Base-by-base conservation (phyloP, 2,329 filamentous ascomycete genomes). In the Beauveria australis region DNA sequence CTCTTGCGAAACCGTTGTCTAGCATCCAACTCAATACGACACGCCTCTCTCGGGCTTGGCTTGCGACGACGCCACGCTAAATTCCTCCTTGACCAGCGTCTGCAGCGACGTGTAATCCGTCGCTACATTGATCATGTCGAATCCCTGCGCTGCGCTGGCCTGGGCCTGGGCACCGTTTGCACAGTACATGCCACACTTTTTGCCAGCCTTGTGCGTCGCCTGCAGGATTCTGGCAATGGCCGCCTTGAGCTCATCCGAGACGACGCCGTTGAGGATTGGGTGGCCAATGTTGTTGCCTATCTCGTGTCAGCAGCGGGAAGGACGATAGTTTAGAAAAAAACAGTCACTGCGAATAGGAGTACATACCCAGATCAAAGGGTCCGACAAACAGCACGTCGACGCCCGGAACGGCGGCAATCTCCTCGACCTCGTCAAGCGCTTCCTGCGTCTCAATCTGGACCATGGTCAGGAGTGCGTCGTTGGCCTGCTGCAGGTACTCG, bases 361-460 rank as follows among this genome's bases (percentile, higher is more conserved):
- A 43, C 64, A 49, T 63, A 66, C 82, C 86, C 57, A 88, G 76
- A 66, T 88, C 85, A 67, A 87, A 88, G 1, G 86, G 85, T 0
- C 86, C 86, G 52, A 88, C 78, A 68, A 87, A 88, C 26, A 88
- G 72, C 5, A 85, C 79, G 63, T 89, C 86, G 24, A 88, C 75
- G 3, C 83, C 83, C 3, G 82, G 73, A 24, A 86, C 75, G 22
- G 79, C 76, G 47, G 83, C 84, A 69, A 89, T 88, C 53, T 81
- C 81, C 40, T 87, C 84, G 1, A 88, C 79, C 14, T 73, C 72
- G 1, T 83, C 79, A 16, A 88, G 73, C 0, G 85, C 85, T 68
- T 87, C 84, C 63, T 76, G 75, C 0, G 86, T 88, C 73, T 89
- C 86, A 57, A 89, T 88, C 70, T 88, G 86, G 12, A 88, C 83